phyloP scores from a whole-genome alignment of 768 basidiomycete genomes.

The Mycena metata region DNA sequence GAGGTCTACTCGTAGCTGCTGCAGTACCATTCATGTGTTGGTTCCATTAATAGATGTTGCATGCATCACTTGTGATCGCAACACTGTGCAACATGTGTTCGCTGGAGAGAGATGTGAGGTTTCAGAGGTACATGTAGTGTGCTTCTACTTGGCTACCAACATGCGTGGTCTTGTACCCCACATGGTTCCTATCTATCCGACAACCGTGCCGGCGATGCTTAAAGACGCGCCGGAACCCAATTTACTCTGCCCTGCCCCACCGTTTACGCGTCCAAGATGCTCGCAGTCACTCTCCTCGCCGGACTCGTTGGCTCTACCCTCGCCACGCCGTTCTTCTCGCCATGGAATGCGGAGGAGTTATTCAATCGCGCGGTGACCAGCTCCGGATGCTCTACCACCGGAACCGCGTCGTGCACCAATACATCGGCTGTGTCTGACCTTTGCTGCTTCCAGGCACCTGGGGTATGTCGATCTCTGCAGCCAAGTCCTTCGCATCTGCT shows the following conservation, averaged over 20 bases:
- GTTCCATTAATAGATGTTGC: background rate
- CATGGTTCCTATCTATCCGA: constrained; percentile 28
- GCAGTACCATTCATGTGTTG: background rate
- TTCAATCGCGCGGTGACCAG: constrained; percentile 49
- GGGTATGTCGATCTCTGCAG: constrained; percentile 55
- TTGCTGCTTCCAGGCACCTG: constrained; percentile 78
- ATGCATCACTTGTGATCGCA: constrained; percentile 7
- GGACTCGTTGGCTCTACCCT: constrained; percentile 22
- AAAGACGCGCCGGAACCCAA: constrained; percentile 4
- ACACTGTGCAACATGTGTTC: background rate
- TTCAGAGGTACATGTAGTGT: too few relatives aligned
- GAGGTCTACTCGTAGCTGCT: background rate
- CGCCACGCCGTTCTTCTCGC: constrained; percentile 15
- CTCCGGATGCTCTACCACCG: constrained; percentile 68
- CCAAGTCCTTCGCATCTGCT: background rate
- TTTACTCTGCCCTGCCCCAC: background rate
- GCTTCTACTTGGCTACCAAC: too few relatives aligned
- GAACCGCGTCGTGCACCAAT: constrained; percentile 68
- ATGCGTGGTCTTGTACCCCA: background rate
- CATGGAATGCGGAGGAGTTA: constrained; percentile 39
- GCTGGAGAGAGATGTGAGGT: too few relatives aligned
- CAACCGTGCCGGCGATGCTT: background rate
- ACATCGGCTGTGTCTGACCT: constrained; percentile 57
- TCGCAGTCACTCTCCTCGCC: constrained; percentile 18
- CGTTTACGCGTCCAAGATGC: constrained; percentile 8